These are phyloP conservation scores for Candida berthetii DNA, from an alignment of 805 yeast species.

Conservation along the genomic window DNA sequence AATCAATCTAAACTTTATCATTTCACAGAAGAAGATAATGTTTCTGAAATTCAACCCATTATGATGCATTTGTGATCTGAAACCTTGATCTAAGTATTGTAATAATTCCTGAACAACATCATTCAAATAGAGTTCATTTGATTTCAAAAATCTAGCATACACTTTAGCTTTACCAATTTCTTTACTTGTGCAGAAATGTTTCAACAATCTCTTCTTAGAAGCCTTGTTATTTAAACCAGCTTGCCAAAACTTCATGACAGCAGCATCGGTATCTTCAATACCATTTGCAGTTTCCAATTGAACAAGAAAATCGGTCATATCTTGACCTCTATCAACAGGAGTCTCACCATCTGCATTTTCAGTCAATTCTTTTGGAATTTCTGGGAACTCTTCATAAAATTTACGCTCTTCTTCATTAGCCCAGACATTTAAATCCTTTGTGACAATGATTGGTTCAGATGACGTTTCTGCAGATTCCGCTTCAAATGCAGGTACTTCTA, in stretches of 20 bases:
- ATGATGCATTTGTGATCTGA: conserved; percentile 54
- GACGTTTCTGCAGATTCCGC: conserved; percentile 18
- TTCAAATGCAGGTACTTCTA: conserved; percentile 31
- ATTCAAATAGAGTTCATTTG: conserved; percentile 41
- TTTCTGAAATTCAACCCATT: conserved; percentile 46
- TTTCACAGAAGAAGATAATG: conserved; percentile 62
- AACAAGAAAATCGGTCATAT: conserved; percentile 34
- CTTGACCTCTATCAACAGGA: conserved; percentile 24
- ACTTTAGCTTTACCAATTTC: conserved; percentile 40
- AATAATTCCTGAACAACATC: conserved; percentile 48
- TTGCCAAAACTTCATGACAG: conserved; percentile 41
- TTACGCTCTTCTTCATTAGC: conserved; percentile 55
- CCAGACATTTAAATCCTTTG: conserved; percentile 42
- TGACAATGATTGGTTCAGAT: conserved; percentile 19
- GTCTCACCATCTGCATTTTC: conserved; percentile 21
- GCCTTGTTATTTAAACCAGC: conserved; percentile 64
- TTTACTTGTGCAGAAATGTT: conserved; percentile 44
- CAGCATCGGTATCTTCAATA: conserved; percentile 43
- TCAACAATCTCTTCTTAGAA: conserved; percentile 52
- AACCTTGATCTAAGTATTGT: conserved; percentile 48
- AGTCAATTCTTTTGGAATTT: conserved; percentile 26
- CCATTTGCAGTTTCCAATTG: conserved; percentile 36
- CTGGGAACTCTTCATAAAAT: conserved; percentile 57
- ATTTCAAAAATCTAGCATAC: conserved; percentile 66
- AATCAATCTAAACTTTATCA: conserved; percentile 68